Evolutionary conservation across 805 yeast species (phyloP).

Genomic region (Suhomyces xylopsoci): DNA sequence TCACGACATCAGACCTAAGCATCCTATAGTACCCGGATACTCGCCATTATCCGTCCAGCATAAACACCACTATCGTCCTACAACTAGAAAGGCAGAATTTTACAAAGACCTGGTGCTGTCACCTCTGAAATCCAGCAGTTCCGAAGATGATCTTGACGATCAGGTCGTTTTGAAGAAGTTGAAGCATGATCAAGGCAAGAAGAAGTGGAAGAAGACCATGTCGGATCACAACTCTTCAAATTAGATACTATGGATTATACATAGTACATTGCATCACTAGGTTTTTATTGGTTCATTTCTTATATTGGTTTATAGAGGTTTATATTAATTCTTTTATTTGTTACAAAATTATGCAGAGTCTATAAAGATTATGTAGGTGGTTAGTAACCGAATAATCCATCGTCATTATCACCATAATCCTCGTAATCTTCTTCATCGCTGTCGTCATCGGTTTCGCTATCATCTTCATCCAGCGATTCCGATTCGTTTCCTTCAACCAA

Average conservation of each 20-base stretch:
- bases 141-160: conserved; percentile 7
- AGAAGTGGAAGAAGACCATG: conserved; percentile 7
- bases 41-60: conserved; percentile 41
- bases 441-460: conserved; percentile 44
- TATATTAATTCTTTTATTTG: not conserved
- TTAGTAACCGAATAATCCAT: conserved; percentile 46
- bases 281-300: not conserved
- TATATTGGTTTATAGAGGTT: not conserved
- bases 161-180: conserved; percentile 4
- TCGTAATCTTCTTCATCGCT: conserved; percentile 39
- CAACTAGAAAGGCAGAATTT: not conserved
- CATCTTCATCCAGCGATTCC: conserved; percentile 24
- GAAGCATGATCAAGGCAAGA: conserved; percentile 4
- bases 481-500: conserved; percentile 32
- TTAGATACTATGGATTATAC: not conserved
- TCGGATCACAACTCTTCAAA: not conserved
- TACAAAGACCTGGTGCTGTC: conserved; percentile 6
- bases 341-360: not conserved
- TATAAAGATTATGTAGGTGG: not conserved
- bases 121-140: conserved; percentile 6
- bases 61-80: conserved; percentile 2
- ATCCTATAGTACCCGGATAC: conserved; percentile 31
- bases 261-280: not conserved
- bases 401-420: conserved; percentile 59
- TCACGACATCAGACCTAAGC: conserved; percentile 24